phyloP scores from a whole-genome alignment of 2,329 filamentous ascomycete species.

The Colletotrichum australisinense region DNA sequence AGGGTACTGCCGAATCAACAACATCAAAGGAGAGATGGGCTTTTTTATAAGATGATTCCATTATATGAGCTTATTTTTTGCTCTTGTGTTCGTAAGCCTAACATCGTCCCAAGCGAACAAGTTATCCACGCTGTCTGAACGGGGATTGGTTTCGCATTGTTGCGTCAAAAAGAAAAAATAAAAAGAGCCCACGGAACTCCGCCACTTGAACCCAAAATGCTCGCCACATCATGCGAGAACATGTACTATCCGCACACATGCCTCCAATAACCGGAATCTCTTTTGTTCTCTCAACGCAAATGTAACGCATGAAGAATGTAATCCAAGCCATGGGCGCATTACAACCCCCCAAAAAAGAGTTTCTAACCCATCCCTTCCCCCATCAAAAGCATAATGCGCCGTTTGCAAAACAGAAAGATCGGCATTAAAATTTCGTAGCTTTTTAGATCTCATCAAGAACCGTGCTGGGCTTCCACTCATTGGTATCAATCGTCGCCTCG shows the following conservation, averaged over 20 bases:
- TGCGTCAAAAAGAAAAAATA: neutral
- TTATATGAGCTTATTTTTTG: neutral
- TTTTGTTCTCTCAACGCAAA: neutral
- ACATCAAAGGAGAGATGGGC: too few relatives aligned
- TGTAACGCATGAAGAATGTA: neutral
- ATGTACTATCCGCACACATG: neutral
- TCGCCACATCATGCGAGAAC: conserved; percentile 6
- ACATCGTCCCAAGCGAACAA: neutral
- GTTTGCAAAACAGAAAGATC: neutral
- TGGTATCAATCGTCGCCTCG: conserved; percentile 47
- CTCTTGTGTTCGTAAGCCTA: neutral
- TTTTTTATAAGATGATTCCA: neutral
- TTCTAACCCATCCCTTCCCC: neutral
- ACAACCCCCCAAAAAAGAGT: too few relatives aligned
- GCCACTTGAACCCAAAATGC: neutral
- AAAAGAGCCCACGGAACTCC: conserved; percentile 1
- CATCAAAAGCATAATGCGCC: neutral
- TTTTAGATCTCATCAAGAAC: conserved; percentile 36
- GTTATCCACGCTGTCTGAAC: neutral
- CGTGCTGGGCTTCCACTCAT: conserved; percentile 43
- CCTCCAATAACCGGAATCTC: neutral
- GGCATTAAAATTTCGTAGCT: neutral
- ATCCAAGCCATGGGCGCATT: neutral
- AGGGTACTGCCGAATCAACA: too few relatives aligned
- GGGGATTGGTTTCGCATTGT: neutral